These are phyloP conservation scores for Fagopyrum esculentum DNA, from an alignment of 148 eudicot species.

Conservation along the genomic window DNA sequence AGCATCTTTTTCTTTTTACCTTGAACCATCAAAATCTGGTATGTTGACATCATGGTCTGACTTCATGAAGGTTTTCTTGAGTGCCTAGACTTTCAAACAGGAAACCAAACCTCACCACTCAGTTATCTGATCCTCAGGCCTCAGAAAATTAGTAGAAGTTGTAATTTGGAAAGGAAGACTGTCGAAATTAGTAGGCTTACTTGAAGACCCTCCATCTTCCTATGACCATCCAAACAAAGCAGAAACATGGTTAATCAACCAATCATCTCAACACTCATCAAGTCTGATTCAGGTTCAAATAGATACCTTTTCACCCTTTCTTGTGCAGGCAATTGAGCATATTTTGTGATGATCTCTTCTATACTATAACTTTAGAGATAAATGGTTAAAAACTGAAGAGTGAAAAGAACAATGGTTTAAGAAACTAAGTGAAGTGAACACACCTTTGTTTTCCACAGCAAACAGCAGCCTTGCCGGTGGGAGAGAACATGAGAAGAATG, in stretches of 20 bases:
- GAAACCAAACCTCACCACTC: slow-evolving; percentile 21
- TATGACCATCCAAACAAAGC: not conserved
- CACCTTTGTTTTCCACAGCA: slow-evolving; percentile 5
- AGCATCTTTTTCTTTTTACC: slow-evolving; percentile 20
- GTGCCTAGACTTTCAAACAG: slow-evolving; percentile 40
- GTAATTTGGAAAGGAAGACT: not conserved
- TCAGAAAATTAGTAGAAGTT: not conserved
- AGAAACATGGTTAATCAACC: not conserved
- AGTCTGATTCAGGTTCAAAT: not conserved
- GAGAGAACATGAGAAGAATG: slow-evolving; percentile 35
- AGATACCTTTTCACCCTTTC: slow-evolving; percentile 32
- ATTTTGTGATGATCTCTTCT: slow-evolving; percentile 29
- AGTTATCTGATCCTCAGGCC: not conserved
- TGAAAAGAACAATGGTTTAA: not conserved
- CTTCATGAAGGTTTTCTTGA: slow-evolving; percentile 56
- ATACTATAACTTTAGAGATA: slow-evolving; percentile 17
- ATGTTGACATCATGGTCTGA: slow-evolving; percentile 54
- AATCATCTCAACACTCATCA: not conserved
- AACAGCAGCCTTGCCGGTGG: slow-evolving; percentile 25
- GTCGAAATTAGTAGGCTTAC: not conserved
- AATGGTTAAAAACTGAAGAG: not conserved
- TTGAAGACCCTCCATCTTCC: slow-evolving; percentile 13
- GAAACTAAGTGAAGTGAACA: not conserved
- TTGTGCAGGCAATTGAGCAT: slow-evolving; percentile 30
- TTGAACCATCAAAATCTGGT: slow-evolving; percentile 39